Percentiles rank a stretch among this genome's conserved stretches.
phyloP scores from a whole-genome alignment of 805 yeast genomes.

The Lipomyces yamanashiensis region DNA sequence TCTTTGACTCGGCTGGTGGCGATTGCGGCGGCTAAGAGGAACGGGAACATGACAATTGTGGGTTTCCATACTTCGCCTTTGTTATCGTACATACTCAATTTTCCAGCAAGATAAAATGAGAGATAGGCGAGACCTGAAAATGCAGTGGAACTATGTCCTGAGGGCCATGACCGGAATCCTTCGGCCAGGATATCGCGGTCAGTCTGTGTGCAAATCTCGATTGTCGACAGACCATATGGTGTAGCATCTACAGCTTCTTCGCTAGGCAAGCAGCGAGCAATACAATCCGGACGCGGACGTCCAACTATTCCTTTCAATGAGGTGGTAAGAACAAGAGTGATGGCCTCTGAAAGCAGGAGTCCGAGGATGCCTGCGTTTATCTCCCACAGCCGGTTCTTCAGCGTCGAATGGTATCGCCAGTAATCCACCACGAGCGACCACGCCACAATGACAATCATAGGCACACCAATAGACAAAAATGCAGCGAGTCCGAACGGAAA shows the following conservation, averaged over 20 bases:
- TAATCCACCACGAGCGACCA: conserved; percentile 28
- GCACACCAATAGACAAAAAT: conserved; percentile 43
- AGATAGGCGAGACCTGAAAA: conserved; percentile 57
- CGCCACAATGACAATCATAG: conserved; percentile 39
- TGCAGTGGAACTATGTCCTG: conserved; percentile 61
- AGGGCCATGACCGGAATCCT: conserved; percentile 62
- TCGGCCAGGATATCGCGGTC: conserved; percentile 47
- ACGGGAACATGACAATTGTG: conserved; percentile 41
- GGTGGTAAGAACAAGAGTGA: conserved; percentile 70
- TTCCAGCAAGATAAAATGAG: conserved; percentile 56
- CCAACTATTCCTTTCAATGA: conserved; percentile 83
- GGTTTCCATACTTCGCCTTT: conserved; percentile 40
- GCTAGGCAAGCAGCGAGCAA: conserved; percentile 79
- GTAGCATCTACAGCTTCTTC: conserved; percentile 54
- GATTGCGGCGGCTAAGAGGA: conserved; percentile 69
- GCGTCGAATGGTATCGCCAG: conserved; percentile 21
- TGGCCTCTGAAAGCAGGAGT: conserved; percentile 59
- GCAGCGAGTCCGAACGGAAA: conserved; percentile 64
- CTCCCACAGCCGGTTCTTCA: conserved; percentile 48
- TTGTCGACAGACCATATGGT: conserved; percentile 41
- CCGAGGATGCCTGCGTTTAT: conserved; percentile 72
- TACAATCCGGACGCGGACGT: conserved; percentile 88
- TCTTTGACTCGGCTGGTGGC: conserved; percentile 89
- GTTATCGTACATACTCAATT: conserved; percentile 50
- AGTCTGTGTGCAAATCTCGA: conserved; percentile 46